phyloP scores from a whole-genome alignment of 2,329 filamentous ascomycete genomes.

The Lachnellula subtilissima region DNA sequence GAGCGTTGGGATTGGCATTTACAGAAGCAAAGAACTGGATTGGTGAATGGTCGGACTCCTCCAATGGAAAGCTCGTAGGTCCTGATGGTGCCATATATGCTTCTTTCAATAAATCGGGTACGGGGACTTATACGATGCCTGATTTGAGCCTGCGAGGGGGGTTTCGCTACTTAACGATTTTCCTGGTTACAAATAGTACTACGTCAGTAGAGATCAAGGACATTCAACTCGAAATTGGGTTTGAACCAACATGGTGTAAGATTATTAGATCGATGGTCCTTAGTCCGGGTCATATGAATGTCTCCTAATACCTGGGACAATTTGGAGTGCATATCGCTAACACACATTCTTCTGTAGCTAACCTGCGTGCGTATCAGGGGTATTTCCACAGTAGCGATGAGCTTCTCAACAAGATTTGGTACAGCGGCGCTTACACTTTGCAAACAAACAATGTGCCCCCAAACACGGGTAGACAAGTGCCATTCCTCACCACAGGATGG shows the following conservation, averaged over 20 bases:
- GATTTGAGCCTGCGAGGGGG: slow-evolving; percentile 43
- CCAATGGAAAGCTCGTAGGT: slow-evolving; percentile 43
- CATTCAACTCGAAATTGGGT: slow-evolving; percentile 34
- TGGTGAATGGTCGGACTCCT: slow-evolving; percentile 44
- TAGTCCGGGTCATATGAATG: not conserved
- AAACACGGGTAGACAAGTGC: slow-evolving; percentile 31
- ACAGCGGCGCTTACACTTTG: slow-evolving; percentile 44
- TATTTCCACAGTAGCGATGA: slow-evolving; percentile 48
- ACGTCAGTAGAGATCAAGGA: slow-evolving; percentile 27
- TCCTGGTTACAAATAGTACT: slow-evolving; percentile 34
- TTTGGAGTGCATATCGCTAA: not conserved
- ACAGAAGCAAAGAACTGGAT: slow-evolving; percentile 45
- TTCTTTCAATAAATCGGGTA: slow-evolving; percentile 33
- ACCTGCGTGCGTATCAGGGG: slow-evolving; percentile 46
- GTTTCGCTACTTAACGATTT: slow-evolving; percentile 49
- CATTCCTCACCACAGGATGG: slow-evolving; percentile 29
- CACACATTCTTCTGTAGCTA: not conserved
- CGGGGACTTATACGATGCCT: slow-evolving; percentile 39
- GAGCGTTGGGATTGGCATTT: slow-evolving; percentile 42
- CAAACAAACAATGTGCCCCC: slow-evolving; percentile 29
- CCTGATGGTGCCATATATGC: slow-evolving; percentile 46
- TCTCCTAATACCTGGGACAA: not conserved
- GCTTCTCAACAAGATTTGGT: slow-evolving; percentile 50
- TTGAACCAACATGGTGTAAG: slow-evolving; percentile 39
- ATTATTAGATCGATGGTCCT: not conserved